Conservation (phyloP, 1,284 basidiomycete genomes). For the Trametes sp. region DNA sequence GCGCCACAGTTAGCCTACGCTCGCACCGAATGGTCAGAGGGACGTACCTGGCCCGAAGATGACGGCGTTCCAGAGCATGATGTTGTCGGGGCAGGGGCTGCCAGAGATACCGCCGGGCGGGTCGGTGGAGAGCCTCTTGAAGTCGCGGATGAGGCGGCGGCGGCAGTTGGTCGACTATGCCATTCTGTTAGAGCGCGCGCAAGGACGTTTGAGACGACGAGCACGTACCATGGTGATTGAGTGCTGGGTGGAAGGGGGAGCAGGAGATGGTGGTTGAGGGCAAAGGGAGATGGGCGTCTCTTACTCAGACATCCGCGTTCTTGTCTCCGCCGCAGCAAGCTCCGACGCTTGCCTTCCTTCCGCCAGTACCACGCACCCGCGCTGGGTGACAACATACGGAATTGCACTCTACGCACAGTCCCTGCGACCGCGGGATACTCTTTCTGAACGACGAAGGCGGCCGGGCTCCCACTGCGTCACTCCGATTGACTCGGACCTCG, state of each 20-base stretch:
- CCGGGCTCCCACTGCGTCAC: no score
- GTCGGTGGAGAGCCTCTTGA: constrained; percentile 93
- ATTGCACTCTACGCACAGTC: no score
- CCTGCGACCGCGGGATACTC: no score
- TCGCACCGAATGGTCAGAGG: neutral
- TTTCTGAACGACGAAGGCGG: no score
- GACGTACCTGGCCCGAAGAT: constrained; percentile 95
- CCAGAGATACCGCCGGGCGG: constrained; percentile 97
- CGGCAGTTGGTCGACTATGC: constrained; percentile 86
- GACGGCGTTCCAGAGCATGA: constrained; percentile 99
- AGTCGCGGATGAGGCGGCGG: constrained; percentile 93
- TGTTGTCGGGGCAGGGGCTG: constrained; percentile 96
- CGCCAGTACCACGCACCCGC: no score
- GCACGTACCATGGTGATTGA: constrained; percentile 16
- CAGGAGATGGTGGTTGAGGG: constrained; percentile 24
- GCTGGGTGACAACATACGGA: no score
- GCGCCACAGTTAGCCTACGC: neutral
- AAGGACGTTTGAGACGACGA: neutral
- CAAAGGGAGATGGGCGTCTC: constrained; percentile 21
- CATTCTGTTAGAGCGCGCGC: neutral
- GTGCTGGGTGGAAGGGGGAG: neutral
- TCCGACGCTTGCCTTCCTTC: neutral
- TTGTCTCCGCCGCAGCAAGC: neutral
- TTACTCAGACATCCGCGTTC: neutral
- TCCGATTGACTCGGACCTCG: no score